Conservation (phyloP, 768 basidiomycete species). For the Roridomyces roridus region DNA sequence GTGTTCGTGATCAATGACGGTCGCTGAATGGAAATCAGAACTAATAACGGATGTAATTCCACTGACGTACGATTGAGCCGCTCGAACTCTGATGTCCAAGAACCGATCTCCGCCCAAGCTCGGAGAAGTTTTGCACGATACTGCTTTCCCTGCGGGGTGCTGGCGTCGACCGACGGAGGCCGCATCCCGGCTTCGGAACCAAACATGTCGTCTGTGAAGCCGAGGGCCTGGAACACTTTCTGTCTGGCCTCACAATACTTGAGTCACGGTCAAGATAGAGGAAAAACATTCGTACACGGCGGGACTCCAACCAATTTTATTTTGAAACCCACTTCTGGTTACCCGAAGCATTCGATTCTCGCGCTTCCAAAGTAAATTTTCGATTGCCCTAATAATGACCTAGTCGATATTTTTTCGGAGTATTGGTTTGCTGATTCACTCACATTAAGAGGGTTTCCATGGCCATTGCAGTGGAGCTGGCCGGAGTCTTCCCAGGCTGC, state of each 20-base stretch:
- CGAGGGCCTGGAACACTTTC: conserved; percentile 50
- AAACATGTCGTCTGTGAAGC: conserved; percentile 44
- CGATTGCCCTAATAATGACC: conserved; percentile 59
- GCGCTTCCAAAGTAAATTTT: conserved; percentile 78
- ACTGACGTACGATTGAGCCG: conserved; percentile 47
- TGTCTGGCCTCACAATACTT: conserved; percentile 36
- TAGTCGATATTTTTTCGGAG: conserved; percentile 14
- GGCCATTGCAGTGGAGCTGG: conserved; percentile 59
- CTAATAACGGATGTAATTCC: conserved; percentile 3
- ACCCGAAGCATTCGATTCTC: conserved; percentile 66
- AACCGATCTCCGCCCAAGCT: conserved; percentile 79
- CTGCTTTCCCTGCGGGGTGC: conserved; percentile 50
- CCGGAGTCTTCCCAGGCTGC: conserved; percentile 55
- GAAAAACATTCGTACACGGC: conserved; percentile 51
- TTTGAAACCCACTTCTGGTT: conserved; percentile 58
- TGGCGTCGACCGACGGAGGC: conserved; percentile 61
- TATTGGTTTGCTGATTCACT: conserved; percentile 30
- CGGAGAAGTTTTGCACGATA: conserved; percentile 71
- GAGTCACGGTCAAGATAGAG: conserved; percentile 4
- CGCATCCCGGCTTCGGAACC: conserved; percentile 52
- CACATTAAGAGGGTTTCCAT: conserved; percentile 75
- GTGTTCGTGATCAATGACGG: conserved; percentile 48
- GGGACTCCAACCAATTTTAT: conserved; percentile 70
- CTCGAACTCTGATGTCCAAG: conserved; percentile 69
- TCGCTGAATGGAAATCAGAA: conserved; percentile 39